Percentiles rank a stretch among this genome's conserved stretches.
Conservation (phyloP, 306 rosid species). For the Alnus rubra region DNA sequence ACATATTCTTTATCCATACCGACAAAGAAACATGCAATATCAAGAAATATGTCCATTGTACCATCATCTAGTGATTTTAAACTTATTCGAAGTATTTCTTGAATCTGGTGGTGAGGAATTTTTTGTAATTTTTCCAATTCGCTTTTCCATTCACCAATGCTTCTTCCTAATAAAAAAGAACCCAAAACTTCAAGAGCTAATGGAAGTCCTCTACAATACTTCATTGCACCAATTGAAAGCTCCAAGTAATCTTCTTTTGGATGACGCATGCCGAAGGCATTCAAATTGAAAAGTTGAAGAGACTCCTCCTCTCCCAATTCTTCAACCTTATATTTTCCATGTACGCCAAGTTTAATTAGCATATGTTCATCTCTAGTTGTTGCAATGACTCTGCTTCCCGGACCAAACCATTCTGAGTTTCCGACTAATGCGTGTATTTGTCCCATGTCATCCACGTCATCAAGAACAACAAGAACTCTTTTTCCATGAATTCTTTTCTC, state of each 20-base stretch:
- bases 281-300: constrained; percentile 37
- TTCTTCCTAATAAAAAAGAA: constrained; percentile 31
- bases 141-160: constrained; percentile 25
- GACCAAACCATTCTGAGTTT: constrained; percentile 15
- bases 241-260: constrained; percentile 2
- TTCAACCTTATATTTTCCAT: neutral
- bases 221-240: constrained; percentile 11
- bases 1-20: constrained; percentile 30
- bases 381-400: constrained; percentile 28
- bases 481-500: neutral
- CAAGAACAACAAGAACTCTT: constrained; percentile 22
- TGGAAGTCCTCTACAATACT: constrained; percentile 42
- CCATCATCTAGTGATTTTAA: constrained; percentile 23
- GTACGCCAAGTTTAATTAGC: neutral
- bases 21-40: constrained; percentile 43
- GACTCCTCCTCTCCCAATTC: constrained; percentile 27
- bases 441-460: constrained; percentile 1
- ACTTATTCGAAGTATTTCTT: constrained; percentile 29
- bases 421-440: constrained; percentile 16
- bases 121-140: constrained; percentile 23
- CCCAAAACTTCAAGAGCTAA: constrained; percentile 49
- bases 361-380: constrained; percentile 31
- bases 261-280: constrained; percentile 19
- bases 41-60: constrained; percentile 37
- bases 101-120: constrained; percentile 36